These are phyloP conservation scores for Gossypium ekmanianum DNA, from an alignment of 345 rosid genomes.

Conservation along the genomic window DNA sequence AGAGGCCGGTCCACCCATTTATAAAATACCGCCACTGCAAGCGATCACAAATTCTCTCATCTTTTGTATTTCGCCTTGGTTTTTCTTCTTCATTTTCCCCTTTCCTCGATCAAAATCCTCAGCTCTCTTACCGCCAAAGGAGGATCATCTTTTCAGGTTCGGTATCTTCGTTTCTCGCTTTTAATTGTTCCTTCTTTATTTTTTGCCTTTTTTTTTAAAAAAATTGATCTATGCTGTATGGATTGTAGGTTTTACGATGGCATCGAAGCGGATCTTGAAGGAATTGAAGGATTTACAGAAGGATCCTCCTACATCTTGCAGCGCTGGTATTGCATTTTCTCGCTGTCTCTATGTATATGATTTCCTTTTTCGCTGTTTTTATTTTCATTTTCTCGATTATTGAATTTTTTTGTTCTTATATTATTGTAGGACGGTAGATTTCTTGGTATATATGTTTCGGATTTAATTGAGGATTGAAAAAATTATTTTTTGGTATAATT, in stretches of 20 bases:
- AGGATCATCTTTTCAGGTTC: slow-evolving; percentile 27
- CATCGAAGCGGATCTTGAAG: slow-evolving; percentile 83
- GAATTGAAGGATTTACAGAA: slow-evolving; percentile 81
- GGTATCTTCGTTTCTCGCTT: slow-evolving; percentile 11
- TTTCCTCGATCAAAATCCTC: slow-evolving; percentile 14
- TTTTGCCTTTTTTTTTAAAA: neutral
- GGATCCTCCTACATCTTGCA: slow-evolving; percentile 82
- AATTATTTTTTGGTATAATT: neutral
- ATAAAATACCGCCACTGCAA: slow-evolving; percentile 25
- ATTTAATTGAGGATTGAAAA: neutral
- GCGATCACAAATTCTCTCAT: slow-evolving; percentile 16
- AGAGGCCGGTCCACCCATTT: slow-evolving; percentile 17
- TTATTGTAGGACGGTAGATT: neutral
- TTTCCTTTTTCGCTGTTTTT: neutral
- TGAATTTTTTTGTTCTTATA: neutral
- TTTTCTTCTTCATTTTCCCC: slow-evolving; percentile 12
- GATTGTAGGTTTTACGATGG: slow-evolving; percentile 50
- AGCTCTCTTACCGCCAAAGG: slow-evolving; percentile 5
- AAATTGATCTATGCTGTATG: slow-evolving; percentile 6
- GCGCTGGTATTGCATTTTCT: slow-evolving; percentile 43
- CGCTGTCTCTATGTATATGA: neutral
- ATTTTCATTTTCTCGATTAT: neutral
- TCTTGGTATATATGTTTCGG: neutral
- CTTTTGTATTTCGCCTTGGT: neutral
- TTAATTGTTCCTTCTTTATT: slow-evolving; percentile 6